Percentiles rank a stretch among this genome's conserved stretches.
phyloP scores from a whole-genome alignment of 441 rosid genomes.

The Brassica hybrid region DNA sequence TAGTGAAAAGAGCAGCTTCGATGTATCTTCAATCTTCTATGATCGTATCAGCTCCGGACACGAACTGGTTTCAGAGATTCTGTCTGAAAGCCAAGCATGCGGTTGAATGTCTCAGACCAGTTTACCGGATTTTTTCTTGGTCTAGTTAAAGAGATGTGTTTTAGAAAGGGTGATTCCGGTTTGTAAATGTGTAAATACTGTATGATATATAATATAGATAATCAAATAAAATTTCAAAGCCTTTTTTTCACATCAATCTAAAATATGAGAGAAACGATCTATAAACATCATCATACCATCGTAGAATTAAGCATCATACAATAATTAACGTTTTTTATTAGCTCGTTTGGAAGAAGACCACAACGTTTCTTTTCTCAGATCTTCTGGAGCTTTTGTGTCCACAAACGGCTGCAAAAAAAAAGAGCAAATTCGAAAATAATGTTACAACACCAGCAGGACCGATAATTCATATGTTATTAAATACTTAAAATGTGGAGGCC shows the following conservation, averaged over 20 bases:
- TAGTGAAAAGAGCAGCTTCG: constrained; percentile 70
- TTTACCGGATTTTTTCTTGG: constrained; percentile 40
- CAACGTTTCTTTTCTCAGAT: constrained; percentile 59
- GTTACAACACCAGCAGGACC: constrained; percentile 2
- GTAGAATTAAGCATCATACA: constrained; percentile 16
- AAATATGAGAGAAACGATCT: background rate
- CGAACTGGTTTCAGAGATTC: constrained; percentile 44
- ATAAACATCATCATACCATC: constrained; percentile 12
- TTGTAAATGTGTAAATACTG: constrained; percentile 5
- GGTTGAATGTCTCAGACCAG: constrained; percentile 42
- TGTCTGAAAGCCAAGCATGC: constrained; percentile 46
- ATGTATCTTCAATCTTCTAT: constrained; percentile 58
- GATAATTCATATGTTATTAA: background rate
- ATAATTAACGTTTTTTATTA: constrained; percentile 62
- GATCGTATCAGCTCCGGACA: constrained; percentile 35
- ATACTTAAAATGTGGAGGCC: background rate
- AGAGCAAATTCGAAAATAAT: background rate
- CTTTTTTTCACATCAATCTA: background rate
- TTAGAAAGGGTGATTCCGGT: constrained; percentile 24
- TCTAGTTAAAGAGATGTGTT: constrained; percentile 26
- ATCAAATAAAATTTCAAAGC: constrained; percentile 1
- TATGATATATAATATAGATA: background rate
- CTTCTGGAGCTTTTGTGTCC: constrained; percentile 65
- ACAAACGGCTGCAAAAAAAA: constrained; percentile 68
- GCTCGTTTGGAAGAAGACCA: constrained; percentile 61